phyloP scores from a whole-genome alignment of 2,329 filamentous ascomycete species.

The Remersonia thermophila region DNA sequence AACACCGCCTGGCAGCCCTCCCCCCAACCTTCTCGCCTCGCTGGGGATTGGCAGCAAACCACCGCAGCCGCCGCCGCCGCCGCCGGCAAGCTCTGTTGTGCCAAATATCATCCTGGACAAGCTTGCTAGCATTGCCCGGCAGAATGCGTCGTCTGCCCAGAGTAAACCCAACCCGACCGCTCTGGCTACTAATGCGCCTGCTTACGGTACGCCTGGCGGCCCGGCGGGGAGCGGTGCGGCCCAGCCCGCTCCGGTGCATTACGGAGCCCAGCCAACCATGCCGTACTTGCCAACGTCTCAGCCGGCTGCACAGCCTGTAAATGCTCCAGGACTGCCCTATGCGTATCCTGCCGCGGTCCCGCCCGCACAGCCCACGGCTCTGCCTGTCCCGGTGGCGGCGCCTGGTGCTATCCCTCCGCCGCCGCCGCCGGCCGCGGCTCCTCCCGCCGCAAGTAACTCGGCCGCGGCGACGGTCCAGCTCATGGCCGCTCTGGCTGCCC shows the following conservation, averaged over 20 bases:
- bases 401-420: constrained; percentile 19
- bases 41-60: constrained; percentile 19
- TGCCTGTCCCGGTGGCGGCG: constrained; percentile 17
- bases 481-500: constrained; percentile 61
- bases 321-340: constrained; percentile 30
- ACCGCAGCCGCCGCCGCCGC: constrained; percentile 20
- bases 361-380: constrained; percentile 1
- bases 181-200: constrained; percentile 6
- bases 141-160: constrained; percentile 45
- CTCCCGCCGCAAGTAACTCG: constrained; percentile 24
- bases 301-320: constrained; percentile 45
- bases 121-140: constrained; percentile 67
- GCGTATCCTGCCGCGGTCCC: constrained; percentile 21
- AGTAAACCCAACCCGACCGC: constrained; percentile 30
- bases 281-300: constrained; percentile 26
- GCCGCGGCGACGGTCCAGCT: constrained; percentile 45
- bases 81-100: constrained; percentile 30
- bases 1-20: constrained; percentile 55
- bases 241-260: constrained; percentile 13
- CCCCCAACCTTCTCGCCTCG: constrained; percentile 31
- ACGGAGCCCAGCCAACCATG: constrained; percentile 15
- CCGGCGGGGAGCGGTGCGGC: constrained; percentile 18
- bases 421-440: constrained; percentile 8
- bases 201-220: constrained; percentile 11
- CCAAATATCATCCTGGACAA: constrained; percentile 57